Evolutionary conservation across 2,329 filamentous ascomycete genomes (phyloP).

Genomic region (Ophiostoma pallidulum): DNA sequence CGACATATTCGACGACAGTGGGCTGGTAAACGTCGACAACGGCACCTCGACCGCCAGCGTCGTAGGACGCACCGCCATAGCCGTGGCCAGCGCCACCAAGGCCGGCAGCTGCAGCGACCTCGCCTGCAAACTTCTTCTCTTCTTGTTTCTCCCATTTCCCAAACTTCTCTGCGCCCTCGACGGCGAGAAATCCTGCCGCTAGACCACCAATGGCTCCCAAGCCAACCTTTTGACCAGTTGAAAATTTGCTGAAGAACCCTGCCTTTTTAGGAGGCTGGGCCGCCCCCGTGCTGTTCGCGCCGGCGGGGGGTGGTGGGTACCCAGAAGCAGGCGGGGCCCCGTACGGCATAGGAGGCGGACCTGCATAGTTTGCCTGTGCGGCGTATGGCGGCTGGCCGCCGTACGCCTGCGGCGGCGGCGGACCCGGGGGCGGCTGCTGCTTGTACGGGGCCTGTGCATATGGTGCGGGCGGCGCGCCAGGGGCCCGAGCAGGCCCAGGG

Average conservation of each 20-base stretch:
- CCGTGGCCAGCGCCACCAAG: slow-evolving; percentile 1
- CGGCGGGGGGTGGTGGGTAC: slow-evolving; percentile 2
- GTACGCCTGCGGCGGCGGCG: not conserved
- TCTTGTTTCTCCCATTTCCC: slow-evolving; percentile 8
- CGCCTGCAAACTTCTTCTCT: slow-evolving; percentile 9
- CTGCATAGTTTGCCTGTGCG: not conserved
- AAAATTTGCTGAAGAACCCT: slow-evolving; percentile 12
- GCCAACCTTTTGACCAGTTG: slow-evolving; percentile 11
- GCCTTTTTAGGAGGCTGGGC: slow-evolving; percentile 1
- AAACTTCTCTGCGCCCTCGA: slow-evolving; percentile 11
- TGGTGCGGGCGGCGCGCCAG: slow-evolving; percentile 4
- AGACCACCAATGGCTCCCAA: slow-evolving; percentile 9
- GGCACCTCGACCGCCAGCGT: not conserved
- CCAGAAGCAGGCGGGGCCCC: slow-evolving; percentile 2
- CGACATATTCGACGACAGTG: slow-evolving; percentile 8
- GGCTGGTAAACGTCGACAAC: slow-evolving; percentile 5
- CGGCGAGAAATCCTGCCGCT: slow-evolving; percentile 9
- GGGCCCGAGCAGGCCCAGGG: not conserved
- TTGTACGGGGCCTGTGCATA: slow-evolving; percentile 1
- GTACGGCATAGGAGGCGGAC: not conserved
- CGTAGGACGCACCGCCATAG: not conserved
- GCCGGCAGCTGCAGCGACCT: slow-evolving; percentile 7
- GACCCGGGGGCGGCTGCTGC: not conserved
- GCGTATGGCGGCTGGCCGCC: not conserved
- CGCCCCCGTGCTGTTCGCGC: not conserved